Evolutionary conservation across 768 basidiomycete genomes (phyloP), one percentile per base, ranked within the genome.

Genomic region (Mycena rosella): DNA sequence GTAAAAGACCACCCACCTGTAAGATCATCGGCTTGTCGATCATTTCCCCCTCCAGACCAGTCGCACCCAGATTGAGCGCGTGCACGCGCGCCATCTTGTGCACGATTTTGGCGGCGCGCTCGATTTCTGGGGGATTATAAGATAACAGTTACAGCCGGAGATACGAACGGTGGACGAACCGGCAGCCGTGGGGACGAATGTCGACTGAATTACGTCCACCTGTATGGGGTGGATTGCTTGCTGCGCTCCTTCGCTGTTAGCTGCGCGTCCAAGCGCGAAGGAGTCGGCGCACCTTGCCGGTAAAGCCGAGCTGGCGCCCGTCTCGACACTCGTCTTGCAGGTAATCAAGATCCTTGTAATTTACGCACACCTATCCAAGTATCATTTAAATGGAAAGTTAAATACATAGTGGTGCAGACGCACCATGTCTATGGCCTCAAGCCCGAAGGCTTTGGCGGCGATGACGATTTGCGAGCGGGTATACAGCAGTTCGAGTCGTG

Each of bases 161-260:
- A 20, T 27, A 36, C 18, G 18, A 13, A 5, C 9, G 7, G n/a
- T 26, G 54, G 2, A 68, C 77, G 34, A 73, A 90, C 95, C 95
- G 79, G 88, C 78, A 20, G 82, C 77, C 0, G 89, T 89, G 0
- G 96, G 96, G 0, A 94, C 87, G 76, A 92, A 98, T 0, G 91
- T 89, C 8, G 85, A 79, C 66, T 96, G 93, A 27, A 96, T 93
- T 9, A 86, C 83, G 36, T 86, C 85, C 5, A 97, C 87, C 78
- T 98, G 96, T 27, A 82, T 81, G 0, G 96, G 96, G 77, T 98
- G 96, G 44, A 98, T 96, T 2, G 93, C 95, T 96, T 98, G 96
- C 94, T 96, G 45, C 42, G 26, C 38, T 61, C 5, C 60, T 15
- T 10, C 8, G 18, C 40, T 51, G n/a, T 57, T 17, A 54, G 24